Conservation (phyloP, 164 flowering plant genomes). For the Echeveria elegans region DNA sequence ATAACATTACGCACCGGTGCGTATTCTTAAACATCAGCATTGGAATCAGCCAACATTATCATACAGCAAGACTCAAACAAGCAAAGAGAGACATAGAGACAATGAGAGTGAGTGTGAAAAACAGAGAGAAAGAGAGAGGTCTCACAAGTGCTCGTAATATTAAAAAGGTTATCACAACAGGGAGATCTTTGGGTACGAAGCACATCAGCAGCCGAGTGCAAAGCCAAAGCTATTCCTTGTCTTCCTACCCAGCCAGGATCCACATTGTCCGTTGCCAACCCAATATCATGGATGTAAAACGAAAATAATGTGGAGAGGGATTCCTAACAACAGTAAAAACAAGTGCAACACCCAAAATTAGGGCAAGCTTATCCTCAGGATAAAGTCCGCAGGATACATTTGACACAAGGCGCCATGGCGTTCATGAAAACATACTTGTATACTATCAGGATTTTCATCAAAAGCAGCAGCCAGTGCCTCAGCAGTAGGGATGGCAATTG, state of each 20-base stretch:
- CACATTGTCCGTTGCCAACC: slow-evolving; percentile 35
- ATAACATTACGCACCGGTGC: no score
- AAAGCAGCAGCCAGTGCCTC: slow-evolving; percentile 95
- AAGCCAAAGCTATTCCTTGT: slow-evolving; percentile 89
- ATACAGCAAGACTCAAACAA: not conserved
- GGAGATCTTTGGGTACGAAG: slow-evolving; percentile 94
- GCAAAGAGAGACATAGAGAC: not conserved
- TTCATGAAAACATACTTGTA: slow-evolving; percentile 46
- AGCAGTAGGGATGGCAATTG: no score
- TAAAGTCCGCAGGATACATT: slow-evolving; percentile 1
- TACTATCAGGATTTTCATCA: slow-evolving; percentile 84
- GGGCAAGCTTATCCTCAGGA: not conserved
- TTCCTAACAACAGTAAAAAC: slow-evolving; percentile 39
- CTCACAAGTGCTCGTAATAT: slow-evolving; percentile 91
- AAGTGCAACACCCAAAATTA: not conserved
- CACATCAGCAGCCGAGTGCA: slow-evolving; percentile 86
- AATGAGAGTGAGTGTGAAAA: slow-evolving; percentile 2
- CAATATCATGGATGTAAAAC: slow-evolving; percentile 72
- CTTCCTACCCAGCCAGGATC: slow-evolving; percentile 89
- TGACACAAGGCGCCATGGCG: no score
- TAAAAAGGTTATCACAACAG: slow-evolving; percentile 92
- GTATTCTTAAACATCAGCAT: slow-evolving; percentile 89
- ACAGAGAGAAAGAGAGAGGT: not conserved
- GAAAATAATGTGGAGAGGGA: slow-evolving; percentile 90
- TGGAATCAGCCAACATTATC: slow-evolving; percentile 81